Conservation (phyloP, 805 yeast species). For the Hanseniaspora clermontiae region DNA sequence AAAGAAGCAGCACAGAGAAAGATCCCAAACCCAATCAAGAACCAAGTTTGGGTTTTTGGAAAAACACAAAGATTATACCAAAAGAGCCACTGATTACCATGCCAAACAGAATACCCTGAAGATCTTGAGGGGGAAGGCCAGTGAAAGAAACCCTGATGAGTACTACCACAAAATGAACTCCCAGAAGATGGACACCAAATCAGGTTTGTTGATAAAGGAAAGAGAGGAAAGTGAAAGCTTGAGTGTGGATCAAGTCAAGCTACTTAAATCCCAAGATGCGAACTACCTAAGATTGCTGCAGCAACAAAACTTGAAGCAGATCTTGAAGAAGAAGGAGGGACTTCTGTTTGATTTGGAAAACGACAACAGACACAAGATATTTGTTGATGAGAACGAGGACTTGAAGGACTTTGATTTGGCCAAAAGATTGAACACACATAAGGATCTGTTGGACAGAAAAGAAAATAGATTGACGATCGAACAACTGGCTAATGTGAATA, state of each 20-base stretch:
- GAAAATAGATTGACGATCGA: slow-evolving; percentile 58
- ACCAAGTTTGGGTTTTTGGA: slow-evolving; percentile 73
- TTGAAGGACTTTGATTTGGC: slow-evolving; percentile 52
- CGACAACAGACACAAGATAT: slow-evolving; percentile 54
- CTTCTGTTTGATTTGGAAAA: slow-evolving; percentile 48
- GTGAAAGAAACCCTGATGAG: slow-evolving; percentile 79
- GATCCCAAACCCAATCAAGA: slow-evolving; percentile 73
- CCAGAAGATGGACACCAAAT: slow-evolving; percentile 46
- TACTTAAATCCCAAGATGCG: slow-evolving; percentile 81
- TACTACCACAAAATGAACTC: slow-evolving; percentile 87
- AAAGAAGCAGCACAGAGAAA: slow-evolving; percentile 90
- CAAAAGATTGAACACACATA: slow-evolving; percentile 57
- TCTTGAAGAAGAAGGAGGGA: slow-evolving; percentile 38
- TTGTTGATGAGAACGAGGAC: slow-evolving; percentile 53
- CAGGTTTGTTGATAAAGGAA: slow-evolving; percentile 54
- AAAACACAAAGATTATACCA: slow-evolving; percentile 75
- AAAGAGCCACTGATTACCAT: slow-evolving; percentile 57
- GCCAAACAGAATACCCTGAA: slow-evolving; percentile 49
- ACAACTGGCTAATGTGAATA: slow-evolving; percentile 35
- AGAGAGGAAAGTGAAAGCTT: slow-evolving; percentile 41
- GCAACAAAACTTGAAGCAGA: slow-evolving; percentile 51
- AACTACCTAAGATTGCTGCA: slow-evolving; percentile 72
- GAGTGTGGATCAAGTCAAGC: slow-evolving; percentile 60
- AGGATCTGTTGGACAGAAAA: slow-evolving; percentile 43
- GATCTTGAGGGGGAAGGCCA: slow-evolving; percentile 59